phyloP scores from a whole-genome alignment of 169 alveolate genomes.

The Plasmodium sp. region DNA sequence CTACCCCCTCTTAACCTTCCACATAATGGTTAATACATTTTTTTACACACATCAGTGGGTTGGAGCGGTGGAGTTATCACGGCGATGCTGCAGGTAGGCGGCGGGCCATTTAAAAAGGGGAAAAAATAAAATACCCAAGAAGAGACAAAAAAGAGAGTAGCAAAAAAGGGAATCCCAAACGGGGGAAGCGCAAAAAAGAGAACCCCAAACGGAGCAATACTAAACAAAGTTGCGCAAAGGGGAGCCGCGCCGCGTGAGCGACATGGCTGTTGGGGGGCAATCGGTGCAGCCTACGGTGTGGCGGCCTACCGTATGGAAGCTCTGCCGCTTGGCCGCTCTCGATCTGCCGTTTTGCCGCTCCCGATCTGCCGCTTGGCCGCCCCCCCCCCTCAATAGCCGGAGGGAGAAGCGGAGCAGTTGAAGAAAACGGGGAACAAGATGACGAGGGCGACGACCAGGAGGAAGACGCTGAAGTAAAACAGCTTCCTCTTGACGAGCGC shows the following conservation, averaged over 20 bases:
- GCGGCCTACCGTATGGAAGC: too few relatives aligned
- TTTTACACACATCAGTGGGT: not conserved
- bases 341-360: too few relatives aligned
- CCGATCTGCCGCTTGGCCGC: too few relatives aligned
- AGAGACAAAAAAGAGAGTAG: not conserved
- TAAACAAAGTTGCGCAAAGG: not conserved
- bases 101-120: not conserved
- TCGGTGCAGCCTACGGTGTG: too few relatives aligned
- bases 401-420: not conserved
- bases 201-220: not conserved
- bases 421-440: constrained; percentile 47
- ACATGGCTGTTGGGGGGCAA: not conserved
- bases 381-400: not conserved
- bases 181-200: too few relatives aligned
- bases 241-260: not conserved
- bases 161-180: not conserved
- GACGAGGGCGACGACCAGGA: constrained; percentile 34
- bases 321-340: too few relatives aligned
- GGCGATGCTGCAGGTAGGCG: not conserved
- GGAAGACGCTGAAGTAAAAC: constrained; percentile 41
- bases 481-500: constrained; percentile 14
- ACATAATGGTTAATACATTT: not conserved
- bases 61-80: not conserved
- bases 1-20: not conserved
- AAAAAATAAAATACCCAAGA: not conserved